These are phyloP conservation scores for Termitomyces heimii DNA, from an alignment of 768 basidiomycete species.

Conservation along the genomic window DNA sequence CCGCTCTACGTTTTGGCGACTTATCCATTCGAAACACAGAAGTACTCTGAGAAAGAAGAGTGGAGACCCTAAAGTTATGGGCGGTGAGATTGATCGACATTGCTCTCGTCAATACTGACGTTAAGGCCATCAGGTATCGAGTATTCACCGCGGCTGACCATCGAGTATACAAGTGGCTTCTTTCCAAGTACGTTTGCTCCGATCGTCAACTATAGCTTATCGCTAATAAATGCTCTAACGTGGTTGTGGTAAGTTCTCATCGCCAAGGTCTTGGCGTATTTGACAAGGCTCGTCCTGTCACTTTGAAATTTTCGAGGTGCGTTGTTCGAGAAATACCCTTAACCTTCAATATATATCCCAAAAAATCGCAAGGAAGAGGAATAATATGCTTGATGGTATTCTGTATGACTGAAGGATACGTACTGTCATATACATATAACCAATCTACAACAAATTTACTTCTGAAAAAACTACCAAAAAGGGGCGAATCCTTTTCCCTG, in stretches of 20 bases:
- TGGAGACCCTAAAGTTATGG: conserved; percentile 13
- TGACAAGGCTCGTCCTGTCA: conserved; percentile 7
- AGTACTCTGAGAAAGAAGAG: conserved; percentile 20
- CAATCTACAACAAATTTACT: background rate
- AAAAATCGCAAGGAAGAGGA: conserved; percentile 18
- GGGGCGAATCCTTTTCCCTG: background rate
- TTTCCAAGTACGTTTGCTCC: conserved; percentile 7
- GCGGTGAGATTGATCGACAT: conserved; percentile 5
- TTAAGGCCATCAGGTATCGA: conserved; percentile 10
- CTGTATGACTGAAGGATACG: background rate
- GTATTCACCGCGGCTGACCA: conserved; percentile 17
- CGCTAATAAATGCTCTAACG: conserved; percentile 2
- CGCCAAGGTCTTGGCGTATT: conserved; percentile 9
- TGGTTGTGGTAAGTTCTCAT: conserved; percentile 13
- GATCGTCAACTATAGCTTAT: conserved; percentile 1
- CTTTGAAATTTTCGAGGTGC: conserved; percentile 15
- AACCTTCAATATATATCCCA: conserved; percentile 25
- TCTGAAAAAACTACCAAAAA: background rate
- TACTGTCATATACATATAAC: background rate
- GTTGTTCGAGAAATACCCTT: conserved; percentile 21
- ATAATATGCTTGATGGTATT: too few relatives aligned
- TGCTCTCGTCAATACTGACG: background rate
- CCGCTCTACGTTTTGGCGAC: conserved; percentile 23
- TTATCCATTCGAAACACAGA: conserved; percentile 16
- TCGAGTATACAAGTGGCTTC: conserved; percentile 17